Base-by-base conservation (phyloP, 129 eudicot genomes). In the Chrysanthemum lavandulifolium region DNA sequence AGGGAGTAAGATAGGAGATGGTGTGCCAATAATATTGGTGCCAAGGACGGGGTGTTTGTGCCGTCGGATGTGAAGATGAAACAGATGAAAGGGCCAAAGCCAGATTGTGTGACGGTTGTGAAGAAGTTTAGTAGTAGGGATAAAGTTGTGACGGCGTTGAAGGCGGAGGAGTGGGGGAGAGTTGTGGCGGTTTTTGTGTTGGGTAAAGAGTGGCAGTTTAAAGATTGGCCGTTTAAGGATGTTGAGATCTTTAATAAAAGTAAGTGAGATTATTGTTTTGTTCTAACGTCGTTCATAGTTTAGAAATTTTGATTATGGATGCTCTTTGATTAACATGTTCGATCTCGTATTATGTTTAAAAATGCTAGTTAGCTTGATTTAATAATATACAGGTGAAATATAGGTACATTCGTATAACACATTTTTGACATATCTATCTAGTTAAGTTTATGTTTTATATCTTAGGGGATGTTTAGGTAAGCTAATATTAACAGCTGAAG, bases 121-220 rank as follows among this genome's bases (percentile, higher is more conserved):
- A 95, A 95, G 88, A 95, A 90, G 85, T 90, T 90, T 78, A 88
- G 99, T 74, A 85, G 99, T 72, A 88, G 96, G 78, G 99, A 90
- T 78, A 72, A 92, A 61, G 96, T 83, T n/a, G 92, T 88, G 68
- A 81, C 92, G 2, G 99, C 99, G 25, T 95, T 95, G 80, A 95
- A 90, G 73, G 65, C 88, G 0, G 99, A 95, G 53, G 99, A 95
- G 70, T 95, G 99, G 99, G 91, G 92, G 31, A 77, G 99, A 40
- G 99, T 95, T 53, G 99, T 95, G 36, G 97, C 99, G 0, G 97
- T 88, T 71, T 90, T 95, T 19, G 99, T 90, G 58, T 71, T 95
- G 78, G 99, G 99, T 68, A 95, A 95, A 67, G 99, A 95, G 19
- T 95, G 99, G 99, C 99, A 95, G 82, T 95, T 95, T 71, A 95